These are phyloP conservation scores for Oryza punctata DNA, from an alignment of 176 grass and related monocot genomes.

Conservation along the genomic window DNA sequence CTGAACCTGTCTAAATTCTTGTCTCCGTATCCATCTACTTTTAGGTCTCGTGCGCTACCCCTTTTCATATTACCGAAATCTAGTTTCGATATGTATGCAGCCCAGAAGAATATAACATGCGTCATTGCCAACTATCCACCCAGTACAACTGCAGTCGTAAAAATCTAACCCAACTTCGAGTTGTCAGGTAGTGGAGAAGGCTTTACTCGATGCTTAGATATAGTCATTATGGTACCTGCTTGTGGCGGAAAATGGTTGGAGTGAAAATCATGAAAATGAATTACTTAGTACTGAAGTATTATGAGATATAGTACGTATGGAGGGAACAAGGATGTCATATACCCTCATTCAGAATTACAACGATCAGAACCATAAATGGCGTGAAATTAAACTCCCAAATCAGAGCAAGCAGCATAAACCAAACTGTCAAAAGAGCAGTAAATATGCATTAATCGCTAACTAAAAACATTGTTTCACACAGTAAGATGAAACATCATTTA, in stretches of 20 bases:
- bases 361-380: conserved; percentile 68
- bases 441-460: conserved; percentile 6
- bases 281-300: neutral
- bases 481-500: neutral
- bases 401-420: conserved; percentile 63
- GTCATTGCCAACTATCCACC: conserved; percentile 49
- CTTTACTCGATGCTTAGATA: conserved; percentile 48
- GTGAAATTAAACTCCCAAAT: conserved; percentile 60
- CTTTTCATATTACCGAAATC: no score
- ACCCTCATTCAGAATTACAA: conserved; percentile 74
- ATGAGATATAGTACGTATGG: neutral
- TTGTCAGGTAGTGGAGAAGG: conserved; percentile 47
- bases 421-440: conserved; percentile 36
- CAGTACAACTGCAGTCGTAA: conserved; percentile 42
- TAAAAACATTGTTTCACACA: neutral
- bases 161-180: conserved; percentile 49
- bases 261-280: no score
- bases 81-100: no score
- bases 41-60: no score
- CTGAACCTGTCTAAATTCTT: no score
- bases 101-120: conserved; percentile 54
- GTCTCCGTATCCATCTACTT: no score
- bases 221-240: conserved; percentile 49
- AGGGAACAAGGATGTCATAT: neutral
- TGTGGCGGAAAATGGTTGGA: neutral